Evolutionary conservation across 2,329 filamentous ascomycete species (phyloP).

Genomic region (Hypoxylon sp.): DNA sequence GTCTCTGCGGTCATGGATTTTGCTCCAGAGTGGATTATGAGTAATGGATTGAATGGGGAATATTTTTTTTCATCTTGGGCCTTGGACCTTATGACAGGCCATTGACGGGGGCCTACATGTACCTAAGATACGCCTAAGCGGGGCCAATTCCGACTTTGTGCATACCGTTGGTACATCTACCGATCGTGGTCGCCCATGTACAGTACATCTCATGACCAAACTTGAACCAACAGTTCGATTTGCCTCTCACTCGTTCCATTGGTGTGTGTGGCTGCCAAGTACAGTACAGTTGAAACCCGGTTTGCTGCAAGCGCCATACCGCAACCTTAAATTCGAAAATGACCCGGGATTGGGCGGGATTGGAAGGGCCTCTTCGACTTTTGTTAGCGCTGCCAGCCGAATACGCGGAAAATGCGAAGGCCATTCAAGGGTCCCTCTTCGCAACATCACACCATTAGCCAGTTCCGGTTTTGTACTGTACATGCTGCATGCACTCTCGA

Average conservation of each 20-base stretch:
- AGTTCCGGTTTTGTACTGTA: conserved; percentile 1
- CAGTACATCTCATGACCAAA: conserved; percentile 18
- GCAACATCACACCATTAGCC: conserved; percentile 15
- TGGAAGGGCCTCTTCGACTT: background rate
- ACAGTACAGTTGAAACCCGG: conserved; percentile 6
- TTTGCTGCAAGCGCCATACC: conserved; percentile 35
- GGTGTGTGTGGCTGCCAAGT: background rate
- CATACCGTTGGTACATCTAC: conserved; percentile 9
- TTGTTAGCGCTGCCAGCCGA: conserved; percentile 29
- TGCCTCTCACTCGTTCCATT: background rate
- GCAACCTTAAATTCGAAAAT: conserved; percentile 38
- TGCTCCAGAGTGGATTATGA: conserved; percentile 28
- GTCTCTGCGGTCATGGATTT: conserved; percentile 33
- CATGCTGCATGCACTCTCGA: conserved; percentile 6
- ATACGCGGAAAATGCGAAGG: conserved; percentile 2
- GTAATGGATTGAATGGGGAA: conserved; percentile 28
- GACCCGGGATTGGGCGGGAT: conserved; percentile 16
- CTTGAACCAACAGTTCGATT: background rate
- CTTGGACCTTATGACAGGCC: background rate
- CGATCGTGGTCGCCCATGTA: background rate
- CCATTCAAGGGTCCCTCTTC: background rate
- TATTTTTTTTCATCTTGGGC: conserved; percentile 6
- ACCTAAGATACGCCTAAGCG: conserved; percentile 1
- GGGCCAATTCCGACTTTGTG: conserved; percentile 31
- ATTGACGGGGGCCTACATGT: background rate